These are phyloP conservation scores for Pelargonium nanum DNA, from an alignment of 345 rosid genomes.

Conservation along the genomic window DNA sequence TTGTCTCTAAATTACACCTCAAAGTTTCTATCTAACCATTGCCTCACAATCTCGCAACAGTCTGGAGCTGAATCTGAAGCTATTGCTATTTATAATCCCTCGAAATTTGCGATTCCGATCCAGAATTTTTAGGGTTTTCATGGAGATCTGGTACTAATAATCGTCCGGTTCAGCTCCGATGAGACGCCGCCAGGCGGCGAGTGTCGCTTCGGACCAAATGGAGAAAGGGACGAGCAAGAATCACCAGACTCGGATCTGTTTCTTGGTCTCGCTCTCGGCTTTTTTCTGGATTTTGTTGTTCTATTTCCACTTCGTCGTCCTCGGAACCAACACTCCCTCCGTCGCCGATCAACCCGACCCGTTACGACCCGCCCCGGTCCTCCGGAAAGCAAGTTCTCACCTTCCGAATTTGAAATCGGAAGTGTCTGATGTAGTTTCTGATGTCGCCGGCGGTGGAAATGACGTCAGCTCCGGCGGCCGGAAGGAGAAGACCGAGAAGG, in stretches of 20 bases:
- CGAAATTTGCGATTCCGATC: not conserved
- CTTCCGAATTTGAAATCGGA: too few relatives aligned
- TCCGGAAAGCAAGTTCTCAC: too few relatives aligned
- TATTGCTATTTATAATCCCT: not conserved
- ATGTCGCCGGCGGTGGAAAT: too few relatives aligned
- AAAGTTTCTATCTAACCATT: not conserved
- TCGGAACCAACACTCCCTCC: constrained; percentile 19
- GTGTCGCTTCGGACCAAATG: constrained; percentile 13
- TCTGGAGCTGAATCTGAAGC: not conserved
- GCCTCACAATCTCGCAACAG: not conserved
- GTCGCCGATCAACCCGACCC: constrained; percentile 24
- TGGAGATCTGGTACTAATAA: not conserved
- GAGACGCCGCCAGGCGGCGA: constrained; percentile 50
- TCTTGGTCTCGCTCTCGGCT: constrained; percentile 40
- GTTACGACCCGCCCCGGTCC: constrained; percentile 15
- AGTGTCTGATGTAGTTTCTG: too few relatives aligned
- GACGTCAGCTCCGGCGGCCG: not conserved
- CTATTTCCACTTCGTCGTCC: constrained; percentile 56
- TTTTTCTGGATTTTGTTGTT: constrained; percentile 59
- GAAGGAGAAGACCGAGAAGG: constrained; percentile 8
- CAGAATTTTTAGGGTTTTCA: not conserved
- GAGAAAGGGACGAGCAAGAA: constrained; percentile 53
- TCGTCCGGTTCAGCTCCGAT: constrained; percentile 20
- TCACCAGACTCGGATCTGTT: constrained; percentile 42
- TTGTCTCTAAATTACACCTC: too few relatives aligned